Conservation (phyloP, 2,329 filamentous ascomycete genomes). For the Claviceps pusilla region DNA sequence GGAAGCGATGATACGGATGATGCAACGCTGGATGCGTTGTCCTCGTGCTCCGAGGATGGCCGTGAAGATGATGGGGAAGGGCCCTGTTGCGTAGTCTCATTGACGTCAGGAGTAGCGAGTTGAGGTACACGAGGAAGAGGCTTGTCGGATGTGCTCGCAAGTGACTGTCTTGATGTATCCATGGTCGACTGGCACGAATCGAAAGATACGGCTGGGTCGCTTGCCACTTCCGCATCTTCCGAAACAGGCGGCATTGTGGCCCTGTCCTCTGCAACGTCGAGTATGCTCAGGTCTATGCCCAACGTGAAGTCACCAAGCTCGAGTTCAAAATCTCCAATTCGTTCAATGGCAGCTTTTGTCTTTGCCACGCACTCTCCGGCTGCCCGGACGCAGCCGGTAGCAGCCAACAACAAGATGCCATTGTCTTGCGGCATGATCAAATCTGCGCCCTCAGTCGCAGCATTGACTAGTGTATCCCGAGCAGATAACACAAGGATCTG, state of each 20-base stretch:
- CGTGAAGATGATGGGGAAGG: slow-evolving; percentile 25
- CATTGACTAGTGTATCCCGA: slow-evolving; percentile 58
- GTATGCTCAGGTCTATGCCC: slow-evolving; percentile 38
- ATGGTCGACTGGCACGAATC: slow-evolving; percentile 22
- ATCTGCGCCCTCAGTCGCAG: slow-evolving; percentile 56
- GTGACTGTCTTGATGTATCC: slow-evolving; percentile 18
- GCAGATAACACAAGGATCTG: slow-evolving; percentile 68
- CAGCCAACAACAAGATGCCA: slow-evolving; percentile 57
- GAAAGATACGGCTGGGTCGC: slow-evolving; percentile 25
- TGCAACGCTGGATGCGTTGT: slow-evolving; percentile 25
- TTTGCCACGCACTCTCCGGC: slow-evolving; percentile 85
- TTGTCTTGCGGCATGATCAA: slow-evolving; percentile 71
- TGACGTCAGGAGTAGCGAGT: slow-evolving; percentile 28
- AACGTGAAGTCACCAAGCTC: slow-evolving; percentile 48
- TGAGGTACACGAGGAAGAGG: slow-evolving; percentile 52
- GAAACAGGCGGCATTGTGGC: slow-evolving; percentile 18
- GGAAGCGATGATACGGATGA: slow-evolving; percentile 34
- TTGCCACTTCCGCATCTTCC: slow-evolving; percentile 23
- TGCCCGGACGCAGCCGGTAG: slow-evolving; percentile 75
- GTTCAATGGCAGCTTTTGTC: slow-evolving; percentile 70
- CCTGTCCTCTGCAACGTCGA: slow-evolving; percentile 27
- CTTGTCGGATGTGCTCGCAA: slow-evolving; percentile 42
- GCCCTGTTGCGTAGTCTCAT: slow-evolving; percentile 13
- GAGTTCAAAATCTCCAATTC: slow-evolving; percentile 81
- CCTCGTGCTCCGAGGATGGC: slow-evolving; percentile 27